Percentiles rank a stretch among this genome's conserved stretches.
Evolutionary conservation across 306 rosid genomes (phyloP).

Genomic region (Trichosanthes truncata): DNA sequence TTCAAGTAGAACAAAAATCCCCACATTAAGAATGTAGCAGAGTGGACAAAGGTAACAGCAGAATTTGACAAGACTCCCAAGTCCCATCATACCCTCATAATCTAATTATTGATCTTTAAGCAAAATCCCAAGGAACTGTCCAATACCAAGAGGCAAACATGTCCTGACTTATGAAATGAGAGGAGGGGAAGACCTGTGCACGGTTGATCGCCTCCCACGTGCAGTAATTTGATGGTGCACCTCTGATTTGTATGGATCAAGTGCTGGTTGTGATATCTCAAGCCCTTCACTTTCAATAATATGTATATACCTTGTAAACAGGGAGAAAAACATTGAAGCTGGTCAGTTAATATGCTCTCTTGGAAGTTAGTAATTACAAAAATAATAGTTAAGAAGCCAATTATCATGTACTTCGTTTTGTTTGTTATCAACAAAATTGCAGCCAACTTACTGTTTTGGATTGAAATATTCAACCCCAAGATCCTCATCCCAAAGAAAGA

Average conservation of each 20-base stretch:
- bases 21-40: neutral
- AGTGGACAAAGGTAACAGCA: neutral
- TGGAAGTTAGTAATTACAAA: neutral
- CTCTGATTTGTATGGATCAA: slow-evolving; percentile 58
- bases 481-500: slow-evolving; percentile 99
- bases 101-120: neutral
- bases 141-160: neutral
- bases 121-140: neutral
- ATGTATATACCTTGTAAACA: slow-evolving; percentile 46
- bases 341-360: neutral
- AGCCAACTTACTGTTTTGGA: slow-evolving; percentile 46
- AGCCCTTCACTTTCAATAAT: slow-evolving; percentile 60
- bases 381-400: neutral
- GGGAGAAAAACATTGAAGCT: slow-evolving; percentile 3
- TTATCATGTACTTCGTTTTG: neutral
- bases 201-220: slow-evolving; percentile 52
- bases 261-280: slow-evolving; percentile 91
- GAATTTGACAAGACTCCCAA: neutral
- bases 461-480: slow-evolving; percentile 76
- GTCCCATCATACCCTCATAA: neutral
- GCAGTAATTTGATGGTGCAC: slow-evolving; percentile 88
- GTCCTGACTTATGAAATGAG: neutral
- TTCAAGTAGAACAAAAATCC: neutral
- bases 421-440: slow-evolving; percentile 2
- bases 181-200: slow-evolving; percentile 58